Conservation (phyloP, 2,329 filamentous ascomycete genomes). For the Nemania sp. region DNA sequence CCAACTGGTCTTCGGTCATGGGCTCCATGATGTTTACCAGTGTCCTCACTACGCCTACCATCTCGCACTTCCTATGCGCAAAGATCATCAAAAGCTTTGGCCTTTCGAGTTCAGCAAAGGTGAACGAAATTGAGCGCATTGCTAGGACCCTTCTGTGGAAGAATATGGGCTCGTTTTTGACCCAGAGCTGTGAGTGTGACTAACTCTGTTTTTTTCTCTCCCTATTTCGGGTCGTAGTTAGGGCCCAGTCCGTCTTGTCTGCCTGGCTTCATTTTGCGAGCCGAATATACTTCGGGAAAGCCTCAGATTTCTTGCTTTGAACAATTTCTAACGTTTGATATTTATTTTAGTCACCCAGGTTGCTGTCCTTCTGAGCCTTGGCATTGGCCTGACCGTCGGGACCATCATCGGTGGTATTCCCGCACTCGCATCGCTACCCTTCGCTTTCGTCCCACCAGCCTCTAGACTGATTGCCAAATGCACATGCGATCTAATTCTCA, state of each 20-base stretch:
- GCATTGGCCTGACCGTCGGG: slow-evolving; percentile 29
- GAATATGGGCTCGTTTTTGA: slow-evolving; percentile 33
- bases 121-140: slow-evolving; percentile 30
- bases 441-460: slow-evolving; percentile 30
- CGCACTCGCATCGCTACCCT: slow-evolving; percentile 28
- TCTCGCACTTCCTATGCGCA: slow-evolving; percentile 32
- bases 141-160: slow-evolving; percentile 31
- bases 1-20: slow-evolving; percentile 29
- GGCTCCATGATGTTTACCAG: slow-evolving; percentile 28
- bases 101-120: slow-evolving; percentile 26
- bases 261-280: background rate
- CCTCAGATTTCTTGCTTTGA: background rate
- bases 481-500: slow-evolving; percentile 32
- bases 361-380: slow-evolving; percentile 24
- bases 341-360: slow-evolving; percentile 20
- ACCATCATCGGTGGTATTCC: slow-evolving; percentile 35
- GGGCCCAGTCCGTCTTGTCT: background rate
- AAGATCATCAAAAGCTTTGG: slow-evolving; percentile 36
- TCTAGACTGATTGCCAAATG: slow-evolving; percentile 31
- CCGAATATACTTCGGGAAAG: background rate
- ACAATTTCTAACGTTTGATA: background rate
- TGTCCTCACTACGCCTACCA: slow-evolving; percentile 30
- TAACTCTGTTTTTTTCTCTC: background rate
- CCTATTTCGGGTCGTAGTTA: background rate
- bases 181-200: slow-evolving; percentile 26